Evolutionary conservation across 2,329 filamentous ascomycete genomes (phyloP), one percentile per base, ranked within the genome.

Genomic region (Pyrenophora graminea): DNA sequence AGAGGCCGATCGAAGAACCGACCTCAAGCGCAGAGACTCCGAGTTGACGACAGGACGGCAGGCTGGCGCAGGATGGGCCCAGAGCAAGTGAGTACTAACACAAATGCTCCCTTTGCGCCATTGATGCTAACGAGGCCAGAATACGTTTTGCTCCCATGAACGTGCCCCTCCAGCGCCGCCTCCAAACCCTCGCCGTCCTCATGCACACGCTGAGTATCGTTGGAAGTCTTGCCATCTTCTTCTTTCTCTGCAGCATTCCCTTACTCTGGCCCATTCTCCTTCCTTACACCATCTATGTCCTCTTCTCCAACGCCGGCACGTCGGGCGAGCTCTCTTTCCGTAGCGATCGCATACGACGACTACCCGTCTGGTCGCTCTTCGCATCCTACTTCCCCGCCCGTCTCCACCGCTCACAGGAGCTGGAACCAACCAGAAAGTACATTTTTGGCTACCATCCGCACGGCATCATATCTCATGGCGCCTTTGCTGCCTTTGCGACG

Each of bases 401-500:
- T 49, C 81, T 99, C 33, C 91, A 97, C 77, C 90, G 94, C 59
- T 94, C 90, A 3, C 83, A 88, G 59, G 82, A 87, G 49, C 83
- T 99, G 6, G 83, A 89, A 18, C 83, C 91, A 0, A 91, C 88
- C 1, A 82, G 91, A 56, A 96, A 96, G 74, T 99, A 97, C 76
- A 91, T 99, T 57, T 91, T 99, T 65, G 93, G 93, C 38, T 97
- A 97, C 73, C 94, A 97, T 66, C 94, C 94, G 0, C 94, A 99
- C 69, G 93, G 94, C 19, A 97, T 99, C 73, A 97, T 99, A 67
- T 94, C 89, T 4, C 91, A 97, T 64, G 94, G 93, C n/a, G 93
- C 92, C 0, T 97, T 93, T 77, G 90, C 86, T 4, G 89, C 92
- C 4, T 97, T 97, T 68, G 89, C 82, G 3, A 97, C 93, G 0